These are phyloP conservation scores for Ramaria sp. DNA, from an alignment of 768 basidiomycete genomes.

Conservation along the genomic window DNA sequence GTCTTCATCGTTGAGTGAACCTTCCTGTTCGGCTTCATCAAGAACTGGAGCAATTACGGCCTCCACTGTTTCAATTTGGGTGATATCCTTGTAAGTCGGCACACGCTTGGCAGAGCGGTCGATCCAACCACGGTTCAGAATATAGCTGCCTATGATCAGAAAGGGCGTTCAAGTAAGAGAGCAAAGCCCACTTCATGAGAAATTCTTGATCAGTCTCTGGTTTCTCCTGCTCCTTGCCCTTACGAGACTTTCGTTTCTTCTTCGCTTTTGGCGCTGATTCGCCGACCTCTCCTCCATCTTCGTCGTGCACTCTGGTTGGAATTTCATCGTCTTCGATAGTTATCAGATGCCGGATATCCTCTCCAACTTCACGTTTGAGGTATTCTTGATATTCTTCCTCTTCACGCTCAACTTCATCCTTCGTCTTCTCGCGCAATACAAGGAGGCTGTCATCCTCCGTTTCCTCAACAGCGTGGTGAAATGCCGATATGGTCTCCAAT, in stretches of 20 bases:
- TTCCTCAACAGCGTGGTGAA: conserved; percentile 37
- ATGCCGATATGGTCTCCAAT: conserved; percentile 76
- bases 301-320: conserved; percentile 11
- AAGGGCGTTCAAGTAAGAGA: not conserved
- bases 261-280: conserved; percentile 21
- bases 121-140: conserved; percentile 96
- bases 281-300: conserved; percentile 17
- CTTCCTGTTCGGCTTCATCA: conserved; percentile 19
- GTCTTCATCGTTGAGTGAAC: conserved; percentile 44
- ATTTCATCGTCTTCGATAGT: conserved; percentile 32
- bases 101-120: conserved; percentile 63
- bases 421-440: conserved; percentile 62
- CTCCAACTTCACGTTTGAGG: conserved; percentile 72
- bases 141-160: conserved; percentile 51
- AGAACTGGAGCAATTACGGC: conserved; percentile 5
- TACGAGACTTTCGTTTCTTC: conserved; percentile 14
- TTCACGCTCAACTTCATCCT: conserved; percentile 66
- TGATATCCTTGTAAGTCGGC: conserved; percentile 81
- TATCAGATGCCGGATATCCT: conserved; percentile 59
- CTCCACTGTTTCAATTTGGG: conserved; percentile 18
- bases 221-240: conserved; percentile 29
- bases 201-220: conserved; percentile 77
- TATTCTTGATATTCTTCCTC: conserved; percentile 82
- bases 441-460: conserved; percentile 49
- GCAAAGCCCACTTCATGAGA: conserved; percentile 66